phyloP scores from a whole-genome alignment of 352 stramenopile genomes.

The Globisporangium parvum region DNA sequence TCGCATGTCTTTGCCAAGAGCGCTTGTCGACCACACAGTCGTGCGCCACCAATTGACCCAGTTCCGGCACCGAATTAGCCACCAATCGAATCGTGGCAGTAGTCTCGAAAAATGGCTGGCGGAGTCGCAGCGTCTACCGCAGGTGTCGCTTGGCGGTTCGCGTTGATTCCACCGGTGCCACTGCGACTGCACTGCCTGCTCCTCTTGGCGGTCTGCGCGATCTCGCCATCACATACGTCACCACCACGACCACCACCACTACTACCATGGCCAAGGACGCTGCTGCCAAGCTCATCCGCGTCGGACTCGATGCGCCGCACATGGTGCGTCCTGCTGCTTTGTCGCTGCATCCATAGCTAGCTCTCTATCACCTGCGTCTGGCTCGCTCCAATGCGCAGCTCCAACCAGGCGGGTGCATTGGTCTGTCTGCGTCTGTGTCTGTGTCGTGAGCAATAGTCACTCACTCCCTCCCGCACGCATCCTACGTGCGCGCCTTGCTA shows the following conservation, averaged over 20 bases:
- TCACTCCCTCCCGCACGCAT: not conserved
- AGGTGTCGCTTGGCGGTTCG: not conserved
- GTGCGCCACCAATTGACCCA: not conserved
- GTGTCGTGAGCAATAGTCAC: not conserved
- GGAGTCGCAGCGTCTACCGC: not conserved
- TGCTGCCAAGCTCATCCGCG: constrained; percentile 62
- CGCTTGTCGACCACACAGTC: not conserved
- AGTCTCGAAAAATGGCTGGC: not conserved
- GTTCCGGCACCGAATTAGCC: not conserved
- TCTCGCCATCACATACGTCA: too few species aligned
- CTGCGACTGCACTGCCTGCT: not conserved
- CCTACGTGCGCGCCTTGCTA: not conserved
- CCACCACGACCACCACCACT: too few species aligned
- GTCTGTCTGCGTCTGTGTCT: not conserved
- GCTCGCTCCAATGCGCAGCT: too few species aligned
- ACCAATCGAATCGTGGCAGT: not conserved
- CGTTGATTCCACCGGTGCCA: not conserved
- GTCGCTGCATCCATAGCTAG: not conserved
- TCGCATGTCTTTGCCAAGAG: not conserved
- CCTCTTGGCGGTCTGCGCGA: too few species aligned
- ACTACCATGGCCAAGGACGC: constrained; percentile 55
- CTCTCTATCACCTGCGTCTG: not conserved
- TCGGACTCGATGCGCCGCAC: constrained; percentile 72
- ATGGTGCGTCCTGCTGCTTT: constrained; percentile 49
- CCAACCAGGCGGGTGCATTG: not conserved